These are phyloP conservation scores for Diaporthe sp. DNA, from an alignment of 2,329 filamentous ascomycete species.

Conservation along the genomic window DNA sequence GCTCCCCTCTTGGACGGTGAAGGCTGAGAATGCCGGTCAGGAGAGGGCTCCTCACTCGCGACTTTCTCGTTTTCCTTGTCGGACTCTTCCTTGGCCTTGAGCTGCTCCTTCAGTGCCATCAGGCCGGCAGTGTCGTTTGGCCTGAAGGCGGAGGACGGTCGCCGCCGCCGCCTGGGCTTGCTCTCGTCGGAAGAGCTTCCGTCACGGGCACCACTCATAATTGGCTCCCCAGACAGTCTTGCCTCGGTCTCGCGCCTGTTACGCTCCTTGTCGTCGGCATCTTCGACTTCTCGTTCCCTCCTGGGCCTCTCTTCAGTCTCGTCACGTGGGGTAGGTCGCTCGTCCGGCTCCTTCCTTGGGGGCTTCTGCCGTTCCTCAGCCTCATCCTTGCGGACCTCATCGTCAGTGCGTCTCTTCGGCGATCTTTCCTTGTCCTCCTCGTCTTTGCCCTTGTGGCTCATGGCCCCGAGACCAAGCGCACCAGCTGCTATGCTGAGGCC, in stretches of 20 bases:
- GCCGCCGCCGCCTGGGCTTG: conserved; percentile 55
- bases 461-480: conserved; percentile 59
- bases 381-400: conserved; percentile 44
- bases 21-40: conserved; percentile 42
- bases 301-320: conserved; percentile 39
- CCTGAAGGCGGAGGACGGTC: conserved; percentile 61
- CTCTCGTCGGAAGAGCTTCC: conserved; percentile 59
- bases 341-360: conserved; percentile 41
- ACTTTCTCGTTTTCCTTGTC: conserved; percentile 45
- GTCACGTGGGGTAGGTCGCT: conserved; percentile 47
- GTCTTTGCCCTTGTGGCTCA: conserved; percentile 58
- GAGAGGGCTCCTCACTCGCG: conserved; percentile 44
- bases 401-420: conserved; percentile 48
- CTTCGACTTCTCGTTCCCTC: conserved; percentile 44
- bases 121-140: conserved; percentile 67
- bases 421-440: conserved; percentile 51
- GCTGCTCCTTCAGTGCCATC: conserved; percentile 64
- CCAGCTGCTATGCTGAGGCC: conserved; percentile 65
- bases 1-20: conserved; percentile 32
- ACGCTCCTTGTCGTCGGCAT: conserved; percentile 46
- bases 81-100: conserved; percentile 58
- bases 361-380: conserved; percentile 42
- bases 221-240: conserved; percentile 53
- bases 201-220: conserved; percentile 52
- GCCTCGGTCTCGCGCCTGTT: conserved; percentile 57